phyloP scores from a whole-genome alignment of 2,329 filamentous ascomycete species.

The Teratosphaeria epicoccoides region DNA sequence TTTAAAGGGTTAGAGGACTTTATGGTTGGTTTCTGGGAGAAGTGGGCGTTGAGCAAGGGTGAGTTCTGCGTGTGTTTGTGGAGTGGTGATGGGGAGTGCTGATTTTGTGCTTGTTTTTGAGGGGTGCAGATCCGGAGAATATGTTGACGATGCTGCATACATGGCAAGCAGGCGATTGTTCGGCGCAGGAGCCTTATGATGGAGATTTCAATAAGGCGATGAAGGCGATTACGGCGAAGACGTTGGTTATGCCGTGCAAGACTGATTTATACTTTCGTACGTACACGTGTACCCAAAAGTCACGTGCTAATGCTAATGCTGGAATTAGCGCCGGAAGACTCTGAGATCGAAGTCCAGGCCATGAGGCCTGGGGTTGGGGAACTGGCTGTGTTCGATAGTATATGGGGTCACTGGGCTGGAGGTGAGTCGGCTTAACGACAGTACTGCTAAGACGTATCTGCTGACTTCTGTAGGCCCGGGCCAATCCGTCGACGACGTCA shows the following conservation, averaged over 20 bases:
- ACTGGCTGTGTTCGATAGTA: slow-evolving; percentile 35
- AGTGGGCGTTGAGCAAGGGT: slow-evolving; percentile 58
- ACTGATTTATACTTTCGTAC: slow-evolving; percentile 71
- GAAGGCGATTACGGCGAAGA: slow-evolving; percentile 60
- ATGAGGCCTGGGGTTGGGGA: slow-evolving; percentile 51
- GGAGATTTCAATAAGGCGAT: slow-evolving; percentile 43
- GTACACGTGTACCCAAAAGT: slow-evolving; percentile 15
- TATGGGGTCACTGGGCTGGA: slow-evolving; percentile 52
- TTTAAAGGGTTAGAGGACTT: slow-evolving; percentile 63
- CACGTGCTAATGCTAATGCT: slow-evolving; percentile 5
- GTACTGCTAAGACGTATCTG: not conserved
- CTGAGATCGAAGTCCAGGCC: slow-evolving; percentile 57
- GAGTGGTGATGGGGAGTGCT: slow-evolving; percentile 10
- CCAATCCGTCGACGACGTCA: slow-evolving; percentile 57
- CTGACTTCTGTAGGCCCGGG: slow-evolving; percentile 48
- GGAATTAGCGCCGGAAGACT: slow-evolving; percentile 55
- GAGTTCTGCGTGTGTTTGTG: not conserved
- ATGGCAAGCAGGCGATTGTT: slow-evolving; percentile 66
- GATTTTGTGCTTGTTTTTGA: too few relatives aligned
- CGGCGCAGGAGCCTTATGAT: slow-evolving; percentile 56
- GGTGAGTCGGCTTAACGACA: slow-evolving; percentile 30
- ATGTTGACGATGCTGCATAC: slow-evolving; percentile 65
- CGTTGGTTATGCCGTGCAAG: slow-evolving; percentile 57
- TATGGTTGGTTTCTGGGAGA: slow-evolving; percentile 65
- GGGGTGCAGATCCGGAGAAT: slow-evolving; percentile 59